Evolutionary conservation across 805 yeast species (phyloP).

Genomic region (Zygoascus bituminiphila): DNA sequence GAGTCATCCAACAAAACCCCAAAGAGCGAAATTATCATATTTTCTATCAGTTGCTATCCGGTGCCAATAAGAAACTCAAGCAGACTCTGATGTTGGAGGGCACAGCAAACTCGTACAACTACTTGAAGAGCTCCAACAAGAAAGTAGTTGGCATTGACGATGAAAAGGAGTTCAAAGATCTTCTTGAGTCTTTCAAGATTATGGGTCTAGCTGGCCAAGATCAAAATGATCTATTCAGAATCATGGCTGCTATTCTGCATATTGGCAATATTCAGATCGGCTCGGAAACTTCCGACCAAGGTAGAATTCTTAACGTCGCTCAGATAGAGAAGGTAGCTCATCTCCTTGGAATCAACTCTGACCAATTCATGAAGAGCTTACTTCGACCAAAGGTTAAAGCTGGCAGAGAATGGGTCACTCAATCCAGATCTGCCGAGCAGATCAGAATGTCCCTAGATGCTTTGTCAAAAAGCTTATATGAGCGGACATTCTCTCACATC

Average conservation of each 20-base stretch:
- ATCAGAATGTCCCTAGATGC: constrained; percentile 80
- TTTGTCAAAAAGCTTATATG: constrained; percentile 78
- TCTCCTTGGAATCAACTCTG: constrained; percentile 55
- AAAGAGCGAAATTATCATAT: constrained; percentile 90
- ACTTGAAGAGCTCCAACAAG: constrained; percentile 47
- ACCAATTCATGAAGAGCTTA: constrained; percentile 49
- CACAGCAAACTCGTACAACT: constrained; percentile 44
- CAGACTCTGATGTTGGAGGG: constrained; percentile 32
- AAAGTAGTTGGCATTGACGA: constrained; percentile 74
- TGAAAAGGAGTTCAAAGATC: constrained; percentile 50
- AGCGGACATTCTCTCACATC: constrained; percentile 67
- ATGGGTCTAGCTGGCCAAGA: constrained; percentile 61
- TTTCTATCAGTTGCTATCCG: constrained; percentile 80
- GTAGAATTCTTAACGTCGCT: constrained; percentile 48
- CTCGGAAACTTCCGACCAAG: constrained; percentile 64
- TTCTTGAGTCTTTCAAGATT: constrained; percentile 58
- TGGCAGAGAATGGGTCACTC: constrained; percentile 78
- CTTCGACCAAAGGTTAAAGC: constrained; percentile 81
- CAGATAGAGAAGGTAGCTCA: constrained; percentile 46
- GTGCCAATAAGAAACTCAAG: constrained; percentile 41
- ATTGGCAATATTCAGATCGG: constrained; percentile 77
- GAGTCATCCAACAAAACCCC: constrained; percentile 69
- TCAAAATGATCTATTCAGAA: constrained; percentile 46
- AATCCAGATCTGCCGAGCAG: constrained; percentile 69
- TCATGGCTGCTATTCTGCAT: constrained; percentile 70